Percentiles rank a stretch among this genome's conserved stretches.
Evolutionary conservation across 2,329 filamentous ascomycete genomes (phyloP).

Genomic region (Fusarium fujikuroi): DNA sequence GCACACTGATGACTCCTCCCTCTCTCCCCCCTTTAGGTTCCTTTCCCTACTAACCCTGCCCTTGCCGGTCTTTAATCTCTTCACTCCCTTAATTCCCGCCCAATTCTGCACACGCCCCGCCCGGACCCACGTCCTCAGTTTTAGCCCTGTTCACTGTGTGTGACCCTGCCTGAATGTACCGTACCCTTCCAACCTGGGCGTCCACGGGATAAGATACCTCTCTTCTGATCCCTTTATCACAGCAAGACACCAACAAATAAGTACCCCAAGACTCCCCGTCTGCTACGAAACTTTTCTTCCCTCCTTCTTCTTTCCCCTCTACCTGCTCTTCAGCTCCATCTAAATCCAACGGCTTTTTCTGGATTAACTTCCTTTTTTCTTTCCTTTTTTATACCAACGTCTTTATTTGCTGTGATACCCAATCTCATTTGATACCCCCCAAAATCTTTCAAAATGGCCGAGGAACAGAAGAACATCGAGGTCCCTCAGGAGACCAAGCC

Average conservation of each 20-base stretch:
- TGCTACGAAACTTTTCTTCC: constrained; percentile 32
- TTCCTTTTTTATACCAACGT: constrained; percentile 54
- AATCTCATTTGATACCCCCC: constrained; percentile 53
- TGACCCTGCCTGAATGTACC: constrained; percentile 12
- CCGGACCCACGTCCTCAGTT: constrained; percentile 25
- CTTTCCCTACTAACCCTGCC: not conserved
- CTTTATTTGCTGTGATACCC: constrained; percentile 65
- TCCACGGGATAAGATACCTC: constrained; percentile 2
- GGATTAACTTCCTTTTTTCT: constrained; percentile 50
- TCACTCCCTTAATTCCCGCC: constrained; percentile 36
- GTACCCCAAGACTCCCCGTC: constrained; percentile 54
- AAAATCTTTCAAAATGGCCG: constrained; percentile 72
- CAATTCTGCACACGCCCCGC: constrained; percentile 31
- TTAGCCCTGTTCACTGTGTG: constrained; percentile 24
- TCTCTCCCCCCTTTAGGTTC: constrained; percentile 1
- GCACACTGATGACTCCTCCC: not conserved
- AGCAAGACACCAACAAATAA: constrained; percentile 51
- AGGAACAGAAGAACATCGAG: constrained; percentile 76
- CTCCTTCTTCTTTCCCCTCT: constrained; percentile 49
- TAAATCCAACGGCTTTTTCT: constrained; percentile 48
- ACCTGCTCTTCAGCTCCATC: constrained; percentile 48
- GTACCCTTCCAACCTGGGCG: not conserved
- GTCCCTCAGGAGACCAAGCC: constrained; percentile 63
- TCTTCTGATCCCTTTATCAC: constrained; percentile 21
- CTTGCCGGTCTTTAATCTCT: constrained; percentile 27